These are phyloP conservation scores for Spergularia azorica DNA, from an alignment of 179 eudicot genomes.

Conservation along the genomic window DNA sequence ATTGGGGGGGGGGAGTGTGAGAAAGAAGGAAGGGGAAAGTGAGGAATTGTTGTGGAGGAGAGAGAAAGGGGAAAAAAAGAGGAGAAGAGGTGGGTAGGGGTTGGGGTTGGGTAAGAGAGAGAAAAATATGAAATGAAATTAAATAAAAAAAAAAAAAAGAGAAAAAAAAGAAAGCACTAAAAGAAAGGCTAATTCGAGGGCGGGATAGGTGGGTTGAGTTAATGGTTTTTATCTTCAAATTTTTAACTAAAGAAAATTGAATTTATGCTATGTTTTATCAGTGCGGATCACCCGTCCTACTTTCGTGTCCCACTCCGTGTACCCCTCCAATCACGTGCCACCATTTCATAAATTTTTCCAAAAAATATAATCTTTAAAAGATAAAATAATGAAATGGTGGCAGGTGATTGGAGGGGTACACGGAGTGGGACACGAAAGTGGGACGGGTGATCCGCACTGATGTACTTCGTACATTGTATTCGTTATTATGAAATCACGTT, in stretches of 20 bases:
- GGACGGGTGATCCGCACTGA: too few species aligned
- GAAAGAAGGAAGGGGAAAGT: background rate
- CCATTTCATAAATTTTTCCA: too few species aligned
- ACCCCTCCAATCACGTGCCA: too few species aligned
- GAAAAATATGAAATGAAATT: constrained; percentile 7
- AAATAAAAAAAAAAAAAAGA: background rate
- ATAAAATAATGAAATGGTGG: too few species aligned
- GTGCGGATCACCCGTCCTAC: too few species aligned
- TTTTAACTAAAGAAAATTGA: background rate
- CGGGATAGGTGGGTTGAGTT: constrained; percentile 61
- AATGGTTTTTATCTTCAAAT: constrained; percentile 36
- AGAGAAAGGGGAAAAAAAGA: background rate
- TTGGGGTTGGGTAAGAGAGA: constrained; percentile 23
- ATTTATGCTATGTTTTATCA: too few species aligned
- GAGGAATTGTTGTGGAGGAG: background rate
- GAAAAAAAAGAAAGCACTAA: constrained; percentile 34
- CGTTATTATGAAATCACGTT: too few species aligned
- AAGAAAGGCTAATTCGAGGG: constrained; percentile 52
- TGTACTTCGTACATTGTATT: too few species aligned
- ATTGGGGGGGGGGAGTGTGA: background rate
- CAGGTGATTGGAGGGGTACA: too few species aligned
- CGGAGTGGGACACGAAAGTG: too few species aligned
- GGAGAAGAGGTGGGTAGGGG: constrained; percentile 35
- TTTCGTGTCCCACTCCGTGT: too few species aligned
- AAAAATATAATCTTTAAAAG: too few species aligned